phyloP scores from a whole-genome alignment of 2,329 filamentous ascomycete species.

The Neoscytalidium dimidiatum region DNA sequence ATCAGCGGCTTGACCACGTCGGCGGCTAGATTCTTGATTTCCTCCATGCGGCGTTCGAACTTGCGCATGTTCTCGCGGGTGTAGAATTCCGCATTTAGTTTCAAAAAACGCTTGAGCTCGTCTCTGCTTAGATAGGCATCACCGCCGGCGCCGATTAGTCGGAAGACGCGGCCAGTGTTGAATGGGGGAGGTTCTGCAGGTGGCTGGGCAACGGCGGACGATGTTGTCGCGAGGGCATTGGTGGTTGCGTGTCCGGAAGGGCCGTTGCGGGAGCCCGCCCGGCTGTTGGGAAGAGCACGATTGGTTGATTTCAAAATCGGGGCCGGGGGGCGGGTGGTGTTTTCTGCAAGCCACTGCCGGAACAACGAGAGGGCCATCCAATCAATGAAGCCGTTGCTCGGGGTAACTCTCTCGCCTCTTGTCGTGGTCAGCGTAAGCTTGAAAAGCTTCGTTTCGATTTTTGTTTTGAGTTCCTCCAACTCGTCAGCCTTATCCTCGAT shows the following conservation, averaged over 20 bases:
- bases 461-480: constrained; percentile 77
- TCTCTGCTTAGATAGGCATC: constrained; percentile 75
- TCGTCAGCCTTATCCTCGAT: constrained; percentile 96
- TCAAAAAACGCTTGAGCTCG: constrained; percentile 87
- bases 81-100: constrained; percentile 79
- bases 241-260: constrained; percentile 3
- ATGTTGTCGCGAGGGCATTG: constrained; percentile 1
- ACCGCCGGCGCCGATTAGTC: constrained; percentile 68
- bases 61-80: constrained; percentile 80
- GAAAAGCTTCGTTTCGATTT: constrained; percentile 80
- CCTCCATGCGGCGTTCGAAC: constrained; percentile 85
- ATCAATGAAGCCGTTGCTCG: constrained; percentile 78
- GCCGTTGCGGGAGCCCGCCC: constrained; percentile 4
- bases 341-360: constrained; percentile 90
- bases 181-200: constrained; percentile 25
- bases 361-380: constrained; percentile 89
- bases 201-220: constrained; percentile 32
- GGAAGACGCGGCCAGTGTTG: constrained; percentile 72
- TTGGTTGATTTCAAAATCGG: constrained; percentile 47
- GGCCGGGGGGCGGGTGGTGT: constrained; percentile 71
- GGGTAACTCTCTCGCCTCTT: constrained; percentile 79
- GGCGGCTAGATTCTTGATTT: constrained; percentile 80
- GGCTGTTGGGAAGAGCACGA: constrained; percentile 18
- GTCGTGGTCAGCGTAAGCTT: constrained; percentile 76
- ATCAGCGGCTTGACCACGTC: constrained; percentile 84